These are phyloP conservation scores for Claviceps pazoutovae DNA, from an alignment of 2,329 filamentous ascomycete genomes.

Conservation along the genomic window DNA sequence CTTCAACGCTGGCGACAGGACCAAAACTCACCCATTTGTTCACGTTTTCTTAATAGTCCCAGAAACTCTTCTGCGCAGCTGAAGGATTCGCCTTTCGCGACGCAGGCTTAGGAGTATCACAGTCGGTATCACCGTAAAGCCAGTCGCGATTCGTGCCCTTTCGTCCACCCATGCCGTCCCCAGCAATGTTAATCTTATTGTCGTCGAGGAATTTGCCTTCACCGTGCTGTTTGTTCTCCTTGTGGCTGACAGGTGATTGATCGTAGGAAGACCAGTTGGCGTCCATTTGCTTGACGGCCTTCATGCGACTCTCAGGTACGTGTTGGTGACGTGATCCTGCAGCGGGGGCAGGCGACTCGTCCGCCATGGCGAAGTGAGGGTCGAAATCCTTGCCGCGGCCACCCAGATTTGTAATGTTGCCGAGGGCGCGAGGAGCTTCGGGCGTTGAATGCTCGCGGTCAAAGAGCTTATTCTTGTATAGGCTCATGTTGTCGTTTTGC, in stretches of 20 bases:
- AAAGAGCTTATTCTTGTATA: conserved; percentile 69
- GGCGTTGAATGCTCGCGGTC: conserved; percentile 37
- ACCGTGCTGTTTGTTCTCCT: conserved; percentile 35
- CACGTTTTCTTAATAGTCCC: conserved; percentile 22
- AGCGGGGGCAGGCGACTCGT: conserved; percentile 42
- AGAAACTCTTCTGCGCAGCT: conserved; percentile 21
- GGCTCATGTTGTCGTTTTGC: conserved; percentile 49
- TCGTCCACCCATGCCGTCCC: conserved; percentile 53
- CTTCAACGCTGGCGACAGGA: not conserved
- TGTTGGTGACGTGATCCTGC: conserved; percentile 25
- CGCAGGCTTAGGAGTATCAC: conserved; percentile 21
- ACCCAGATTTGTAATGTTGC: conserved; percentile 58
- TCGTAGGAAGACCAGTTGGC: conserved; percentile 45
- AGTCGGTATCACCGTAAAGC: conserved; percentile 41
- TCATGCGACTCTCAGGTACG: conserved; percentile 45
- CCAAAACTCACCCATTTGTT: not conserved
- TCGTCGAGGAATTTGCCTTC: conserved; percentile 34
- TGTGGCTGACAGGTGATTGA: conserved; percentile 36
- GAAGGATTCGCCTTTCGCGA: conserved; percentile 20
- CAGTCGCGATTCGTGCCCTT: conserved; percentile 41
- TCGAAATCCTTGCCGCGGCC: conserved; percentile 65
- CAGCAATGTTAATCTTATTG: conserved; percentile 30
- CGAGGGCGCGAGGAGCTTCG: conserved; percentile 34
- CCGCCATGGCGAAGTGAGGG: conserved; percentile 62
- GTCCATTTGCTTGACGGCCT: conserved; percentile 62